phyloP scores from a whole-genome alignment of 768 basidiomycete genomes.

The Coprinellus aureogranulatus region DNA sequence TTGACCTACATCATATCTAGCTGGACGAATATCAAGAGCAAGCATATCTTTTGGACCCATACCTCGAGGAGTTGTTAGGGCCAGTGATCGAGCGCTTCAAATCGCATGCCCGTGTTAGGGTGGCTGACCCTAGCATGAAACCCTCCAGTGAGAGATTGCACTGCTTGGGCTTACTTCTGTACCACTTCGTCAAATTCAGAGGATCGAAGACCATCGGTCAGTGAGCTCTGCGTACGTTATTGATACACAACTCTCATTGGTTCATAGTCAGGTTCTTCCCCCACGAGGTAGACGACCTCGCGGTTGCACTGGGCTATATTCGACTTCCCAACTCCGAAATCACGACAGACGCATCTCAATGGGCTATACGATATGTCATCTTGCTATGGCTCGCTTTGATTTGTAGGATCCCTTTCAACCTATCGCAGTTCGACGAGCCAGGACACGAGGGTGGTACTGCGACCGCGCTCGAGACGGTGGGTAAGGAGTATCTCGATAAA shows the following conservation, averaged over 20 bases:
- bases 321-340: conserved; percentile 40
- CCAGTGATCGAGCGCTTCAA: conserved; percentile 72
- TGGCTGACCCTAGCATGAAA: conserved; percentile 26
- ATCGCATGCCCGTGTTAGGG: conserved; percentile 44
- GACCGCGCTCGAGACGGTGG: conserved; percentile 52
- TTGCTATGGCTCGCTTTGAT: conserved; percentile 94
- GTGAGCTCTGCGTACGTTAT: too few species aligned
- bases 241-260: conserved; percentile 2
- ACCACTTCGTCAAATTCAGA: conserved; percentile 81
- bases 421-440: conserved; percentile 77
- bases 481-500: conserved; percentile 54
- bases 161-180: conserved; percentile 62
- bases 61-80: conserved; percentile 71
- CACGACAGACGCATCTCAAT: conserved; percentile 45
- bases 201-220: conserved; percentile 90
- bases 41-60: conserved; percentile 88
- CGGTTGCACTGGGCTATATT: conserved; percentile 69
- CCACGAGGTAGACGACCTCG: conserved; percentile 82
- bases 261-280: conserved; percentile 86
- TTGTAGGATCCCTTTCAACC: conserved; percentile 89
- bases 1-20: conserved; percentile 36
- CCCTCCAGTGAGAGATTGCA: conserved; percentile 40
- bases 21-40: conserved; percentile 91
- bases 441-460: conserved; percentile 55
- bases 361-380: conserved; percentile 81